Conservation (phyloP, 2,329 filamentous ascomycete genomes). For the Exophiala sp. region DNA sequence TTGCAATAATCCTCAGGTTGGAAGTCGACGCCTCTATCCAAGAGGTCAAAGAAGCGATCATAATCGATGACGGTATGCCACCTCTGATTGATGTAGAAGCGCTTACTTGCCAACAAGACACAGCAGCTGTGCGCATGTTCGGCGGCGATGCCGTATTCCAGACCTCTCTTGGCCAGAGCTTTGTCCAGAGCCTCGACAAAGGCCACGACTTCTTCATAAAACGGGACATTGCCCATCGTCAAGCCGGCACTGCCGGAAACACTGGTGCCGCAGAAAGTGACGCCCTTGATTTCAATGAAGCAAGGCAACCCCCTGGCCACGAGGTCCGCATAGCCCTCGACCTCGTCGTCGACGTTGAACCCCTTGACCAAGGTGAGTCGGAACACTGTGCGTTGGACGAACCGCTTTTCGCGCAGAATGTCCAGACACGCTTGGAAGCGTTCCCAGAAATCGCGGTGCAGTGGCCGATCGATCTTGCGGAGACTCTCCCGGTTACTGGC, state of each 20-base stretch:
- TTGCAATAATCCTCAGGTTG: slow-evolving; percentile 87
- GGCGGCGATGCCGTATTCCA: slow-evolving; percentile 84
- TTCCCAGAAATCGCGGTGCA: slow-evolving; percentile 97
- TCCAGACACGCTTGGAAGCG: slow-evolving; percentile 86
- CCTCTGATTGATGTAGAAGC: slow-evolving; percentile 68
- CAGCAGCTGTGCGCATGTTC: slow-evolving; percentile 96
- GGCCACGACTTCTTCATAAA: slow-evolving; percentile 80
- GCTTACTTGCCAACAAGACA: slow-evolving; percentile 72
- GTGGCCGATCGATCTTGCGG: slow-evolving; percentile 79
- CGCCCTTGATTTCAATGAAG: slow-evolving; percentile 93
- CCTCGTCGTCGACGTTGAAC: slow-evolving; percentile 95
- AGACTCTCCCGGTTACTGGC: slow-evolving; percentile 84
- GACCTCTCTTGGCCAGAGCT: slow-evolving; percentile 61
- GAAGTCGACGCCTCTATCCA: slow-evolving; percentile 72
- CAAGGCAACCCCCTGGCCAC: slow-evolving; percentile 80
- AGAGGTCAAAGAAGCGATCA: slow-evolving; percentile 73
- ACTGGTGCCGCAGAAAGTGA: slow-evolving; percentile 81
- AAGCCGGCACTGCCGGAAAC: slow-evolving; percentile 77
- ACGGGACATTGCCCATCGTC: slow-evolving; percentile 96
- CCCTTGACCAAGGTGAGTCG: slow-evolving; percentile 92
- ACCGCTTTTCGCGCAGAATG: slow-evolving; percentile 75
- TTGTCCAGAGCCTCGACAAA: slow-evolving; percentile 72
- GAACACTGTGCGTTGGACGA: slow-evolving; percentile 87
- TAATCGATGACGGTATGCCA: slow-evolving; percentile 96
- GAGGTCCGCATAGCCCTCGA: slow-evolving; percentile 79